phyloP scores from a whole-genome alignment of 306 rosid genomes.

The Pueraria montana region DNA sequence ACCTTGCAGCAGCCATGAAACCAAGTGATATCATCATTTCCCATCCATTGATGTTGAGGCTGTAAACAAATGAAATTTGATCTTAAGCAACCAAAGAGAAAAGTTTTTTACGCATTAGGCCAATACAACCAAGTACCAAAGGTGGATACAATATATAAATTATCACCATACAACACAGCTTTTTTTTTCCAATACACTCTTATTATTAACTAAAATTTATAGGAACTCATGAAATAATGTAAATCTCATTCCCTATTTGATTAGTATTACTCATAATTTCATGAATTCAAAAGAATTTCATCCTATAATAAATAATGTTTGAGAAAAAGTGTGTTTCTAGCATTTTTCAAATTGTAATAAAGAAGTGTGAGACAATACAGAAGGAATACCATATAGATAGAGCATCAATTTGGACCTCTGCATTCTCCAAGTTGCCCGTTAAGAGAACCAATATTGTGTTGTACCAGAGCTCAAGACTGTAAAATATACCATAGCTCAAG shows the following conservation, averaged over 20 bases:
- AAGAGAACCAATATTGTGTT: constrained; percentile 58
- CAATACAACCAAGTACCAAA: not conserved
- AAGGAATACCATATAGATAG: constrained; percentile 64
- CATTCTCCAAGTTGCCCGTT: constrained; percentile 61
- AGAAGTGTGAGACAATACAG: not conserved
- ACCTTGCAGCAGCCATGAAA: constrained; percentile 59
- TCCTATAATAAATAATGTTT: not conserved
- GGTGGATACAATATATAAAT: not conserved
- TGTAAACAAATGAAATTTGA: constrained; percentile 20
- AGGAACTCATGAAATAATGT: not conserved
- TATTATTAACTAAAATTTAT: too few species aligned
- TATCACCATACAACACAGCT: not conserved
- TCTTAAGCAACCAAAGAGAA: not conserved
- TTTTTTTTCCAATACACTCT: not conserved
- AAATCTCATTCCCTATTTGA: not conserved
- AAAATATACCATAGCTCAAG: not conserved
- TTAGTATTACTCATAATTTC: not conserved
- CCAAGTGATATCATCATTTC: constrained; percentile 69
- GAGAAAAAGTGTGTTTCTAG: too few species aligned
- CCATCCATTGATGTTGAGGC: constrained; percentile 69
- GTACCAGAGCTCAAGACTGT: constrained; percentile 70
- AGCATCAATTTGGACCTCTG: constrained; percentile 63
- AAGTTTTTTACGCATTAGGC: not conserved
- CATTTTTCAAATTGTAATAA: not conserved
- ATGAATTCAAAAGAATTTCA: not conserved